phyloP scores from a whole-genome alignment of 2,329 filamentous ascomycete genomes.

The Paramyrothecium roridum region DNA sequence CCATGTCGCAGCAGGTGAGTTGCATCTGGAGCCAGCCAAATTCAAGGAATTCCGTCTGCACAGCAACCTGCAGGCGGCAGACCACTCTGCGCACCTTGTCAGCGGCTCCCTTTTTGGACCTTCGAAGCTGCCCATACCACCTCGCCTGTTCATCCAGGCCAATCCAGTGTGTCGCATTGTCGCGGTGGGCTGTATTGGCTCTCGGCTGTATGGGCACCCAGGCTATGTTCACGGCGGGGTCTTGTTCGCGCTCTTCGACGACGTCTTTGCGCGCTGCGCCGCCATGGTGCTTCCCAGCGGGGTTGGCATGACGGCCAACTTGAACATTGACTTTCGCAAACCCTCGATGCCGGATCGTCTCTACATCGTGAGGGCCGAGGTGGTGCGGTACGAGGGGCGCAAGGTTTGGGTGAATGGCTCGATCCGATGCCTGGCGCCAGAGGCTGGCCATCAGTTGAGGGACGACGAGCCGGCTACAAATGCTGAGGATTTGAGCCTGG shows the following conservation, averaged over 20 bases:
- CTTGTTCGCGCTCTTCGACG: conserved; percentile 1
- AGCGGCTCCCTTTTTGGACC: not conserved
- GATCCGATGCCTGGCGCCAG: not conserved
- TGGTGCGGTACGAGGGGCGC: not conserved
- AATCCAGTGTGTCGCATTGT: not conserved
- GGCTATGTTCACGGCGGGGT: conserved; percentile 2
- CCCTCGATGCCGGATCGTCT: not conserved
- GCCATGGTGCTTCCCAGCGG: not conserved
- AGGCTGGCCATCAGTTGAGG: not conserved
- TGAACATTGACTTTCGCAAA: conserved; percentile 3
- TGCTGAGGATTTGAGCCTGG: not conserved
- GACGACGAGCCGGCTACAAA: not conserved
- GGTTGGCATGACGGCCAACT: conserved; percentile 3
- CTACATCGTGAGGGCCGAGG: conserved; percentile 1
- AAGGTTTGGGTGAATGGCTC: conserved; percentile 3
- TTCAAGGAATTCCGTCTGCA: conserved; percentile 1
- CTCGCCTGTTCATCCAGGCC: not conserved
- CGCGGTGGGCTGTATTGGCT: not conserved
- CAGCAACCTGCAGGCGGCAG: not conserved
- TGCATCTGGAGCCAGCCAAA: not conserved
- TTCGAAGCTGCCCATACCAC: not conserved
- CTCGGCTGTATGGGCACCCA: conserved; percentile 1
- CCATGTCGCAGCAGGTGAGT: not conserved
- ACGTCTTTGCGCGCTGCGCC: conserved; percentile 2
- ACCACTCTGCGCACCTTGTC: conserved; percentile 1